Base-by-base conservation (phyloP, 495 filamentous ascomycete species). In the Tuber borchii region DNA sequence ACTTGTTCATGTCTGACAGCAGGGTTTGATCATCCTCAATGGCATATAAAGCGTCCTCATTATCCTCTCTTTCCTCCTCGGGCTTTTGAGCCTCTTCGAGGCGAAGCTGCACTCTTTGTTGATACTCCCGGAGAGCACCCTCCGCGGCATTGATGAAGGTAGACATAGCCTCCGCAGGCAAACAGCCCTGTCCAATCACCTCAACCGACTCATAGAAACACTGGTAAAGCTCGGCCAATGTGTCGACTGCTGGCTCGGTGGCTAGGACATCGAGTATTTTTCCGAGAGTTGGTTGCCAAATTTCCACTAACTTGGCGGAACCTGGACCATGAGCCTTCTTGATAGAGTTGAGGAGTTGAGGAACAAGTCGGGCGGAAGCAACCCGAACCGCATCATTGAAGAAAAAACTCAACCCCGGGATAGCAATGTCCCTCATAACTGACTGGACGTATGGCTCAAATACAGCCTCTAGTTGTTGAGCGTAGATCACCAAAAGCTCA, bases 1-100 rank as follows among this genome's bases (percentile, higher is more conserved):
- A 93, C 86, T 99, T 99, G 90, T 98, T 99, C 96, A 99, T 99
- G 82, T 99, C 96, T 14, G 94, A 97, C 70, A 99, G 89, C 34
- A 99, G 86, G 40, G 93, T 94, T 84, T 98, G 95, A 83, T 99
- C 96, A 79, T 99, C 96, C 84, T 99, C 96, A 46, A 99, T 92
- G 9, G 96, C 96, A 80, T 95, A 92, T 8, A 95, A 84, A 71
- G 90, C 89, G 43, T 94, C 93, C 78, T 94, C 92, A 6, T 87
- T 87, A 73, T 95, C 91, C 78, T 97, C 93, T 73, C 94, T 92
- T 69, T 89, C 93, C 61, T 96, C 94, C 68, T 95, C 94, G 5
- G 90, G 88, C 20, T 90, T 87, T 2, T 84, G 86, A 7, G 91
- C 91, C 42, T 96, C 95, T 80, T 97, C 93, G 39, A 90, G 85